Evolutionary conservation across 176 grass and related monocot genomes (phyloP), one percentile per base, ranked within the genome.

Genomic region (Bromus sterilis): DNA sequence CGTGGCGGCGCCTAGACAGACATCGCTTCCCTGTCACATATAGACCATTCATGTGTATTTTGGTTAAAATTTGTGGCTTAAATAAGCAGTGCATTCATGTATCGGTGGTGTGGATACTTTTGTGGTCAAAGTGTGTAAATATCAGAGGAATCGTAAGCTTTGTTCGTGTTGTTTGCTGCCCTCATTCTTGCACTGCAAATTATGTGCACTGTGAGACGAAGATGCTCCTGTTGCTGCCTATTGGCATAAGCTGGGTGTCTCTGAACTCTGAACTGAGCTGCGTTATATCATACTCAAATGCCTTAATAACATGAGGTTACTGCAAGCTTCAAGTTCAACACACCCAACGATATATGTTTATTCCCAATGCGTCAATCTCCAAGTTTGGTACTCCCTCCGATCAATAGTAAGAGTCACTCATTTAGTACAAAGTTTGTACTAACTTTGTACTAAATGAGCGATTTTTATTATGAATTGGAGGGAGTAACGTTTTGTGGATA

Each of bases 1-100:
- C 83, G 2, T 44, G 72, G 71, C 25, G 44, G 69, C 35, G 72
- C 64, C 33, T 85, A 89, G 77, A 28, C 51, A 29, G n/a, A 51
- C 48, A 41, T 55, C 23, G 30, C 49, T 58, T 70, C 25, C 4
- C 4, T 36, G 51, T 15, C 9, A 39, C 37, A 12, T 49, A 26
- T 61, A 53, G 18, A 51, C 55, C 33, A 64, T 32, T 53, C 75
- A 56, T 71, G 33, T n/a, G 76, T 35, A 63, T 63, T 66, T 26
- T 66, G 61, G 48, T 80, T 66, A 21, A 75, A 39, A 61, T 51
- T 31, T 60, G 12, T 51, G 4, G 55, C 34, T 66, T 18, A 26
- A 37, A 23, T 80, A 57, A 37, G 24, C 7, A 48, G 63, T 25
- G 1, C 18, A 53, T 76, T 76, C 76, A 60, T 82, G 77, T 41